Percentiles rank a stretch among this genome's conserved stretches.
Conservation (phyloP, 129 eudicot genomes). For the Artemisia argyi region DNA sequence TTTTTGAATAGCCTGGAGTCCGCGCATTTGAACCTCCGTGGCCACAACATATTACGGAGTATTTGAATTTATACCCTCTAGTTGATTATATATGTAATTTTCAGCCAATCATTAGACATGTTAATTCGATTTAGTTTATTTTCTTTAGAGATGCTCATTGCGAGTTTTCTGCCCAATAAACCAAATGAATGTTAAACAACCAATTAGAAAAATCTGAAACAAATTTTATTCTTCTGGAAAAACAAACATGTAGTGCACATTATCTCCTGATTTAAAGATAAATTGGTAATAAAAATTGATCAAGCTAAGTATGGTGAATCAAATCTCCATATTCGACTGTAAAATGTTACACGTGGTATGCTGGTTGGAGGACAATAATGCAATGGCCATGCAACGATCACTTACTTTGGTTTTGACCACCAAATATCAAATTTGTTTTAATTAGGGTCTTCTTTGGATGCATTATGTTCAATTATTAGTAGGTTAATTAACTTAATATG, state of each 20-base stretch:
- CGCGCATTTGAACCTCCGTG: too few relatives aligned
- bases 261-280: background rate
- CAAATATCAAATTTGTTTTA: constrained; percentile 15
- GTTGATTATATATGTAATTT: background rate
- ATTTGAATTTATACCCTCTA: background rate
- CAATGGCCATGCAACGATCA: constrained; percentile 9
- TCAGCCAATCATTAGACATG: too few relatives aligned
- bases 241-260: background rate
- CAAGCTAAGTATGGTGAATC: background rate
- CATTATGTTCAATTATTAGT: constrained; percentile 27
- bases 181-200: too few relatives aligned
- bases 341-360: constrained; percentile 25
- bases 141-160: too few relatives aligned
- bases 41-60: background rate
- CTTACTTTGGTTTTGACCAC: constrained; percentile 20
- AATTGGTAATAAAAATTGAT: background rate
- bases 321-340: constrained; percentile 25
- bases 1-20: too few relatives aligned
- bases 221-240: background rate
- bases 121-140: too few relatives aligned
- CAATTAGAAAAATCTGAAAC: background rate
- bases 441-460: constrained; percentile 19
- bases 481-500: constrained; percentile 28
- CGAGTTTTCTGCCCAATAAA: too few relatives aligned
- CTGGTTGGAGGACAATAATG: constrained; percentile 10